A percentile compares a stretch with the other conserved stretches of the same genome.
Evolutionary conservation across 2,329 filamentous ascomycete genomes (phyloP).

Genomic region (Beauveria sp.): DNA sequence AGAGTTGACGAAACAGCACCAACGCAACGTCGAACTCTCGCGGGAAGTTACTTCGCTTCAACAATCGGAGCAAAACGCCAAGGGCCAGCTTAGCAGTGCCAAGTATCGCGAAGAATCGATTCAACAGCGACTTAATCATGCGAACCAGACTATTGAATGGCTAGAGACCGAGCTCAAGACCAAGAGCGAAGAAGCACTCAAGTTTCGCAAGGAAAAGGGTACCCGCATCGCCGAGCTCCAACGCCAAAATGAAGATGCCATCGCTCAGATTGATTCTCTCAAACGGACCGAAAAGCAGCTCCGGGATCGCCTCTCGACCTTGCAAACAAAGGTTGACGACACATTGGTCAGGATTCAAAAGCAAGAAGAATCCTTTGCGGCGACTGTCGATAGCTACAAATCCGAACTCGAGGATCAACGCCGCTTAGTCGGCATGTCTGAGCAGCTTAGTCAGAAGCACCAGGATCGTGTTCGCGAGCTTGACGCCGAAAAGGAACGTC

Average conservation of each 20-base stretch:
- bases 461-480: conserved; percentile 64
- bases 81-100: conserved; percentile 69
- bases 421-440: conserved; percentile 74
- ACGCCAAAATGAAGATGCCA: conserved; percentile 78
- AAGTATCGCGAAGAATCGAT: conserved; percentile 88
- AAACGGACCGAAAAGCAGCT: conserved; percentile 74
- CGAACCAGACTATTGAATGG: conserved; percentile 89
- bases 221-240: conserved; percentile 83
- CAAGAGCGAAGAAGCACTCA: conserved; percentile 78
- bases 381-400: conserved; percentile 78
- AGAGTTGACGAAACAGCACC: conserved; percentile 81
- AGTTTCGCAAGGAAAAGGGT: conserved; percentile 91
- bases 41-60: conserved; percentile 77
- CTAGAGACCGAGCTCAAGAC: conserved; percentile 86
- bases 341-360: conserved; percentile 74
- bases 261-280: conserved; percentile 66
- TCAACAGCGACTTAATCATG: conserved; percentile 81
- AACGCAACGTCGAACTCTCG: conserved; percentile 76
- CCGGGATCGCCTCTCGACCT: conserved; percentile 71
- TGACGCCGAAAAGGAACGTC: conserved; percentile 50
- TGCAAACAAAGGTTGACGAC: conserved; percentile 82
- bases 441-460: conserved; percentile 66
- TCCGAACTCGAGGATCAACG: conserved; percentile 77
- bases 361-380: conserved; percentile 73
- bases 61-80: conserved; percentile 74